Evolutionary conservation across 192 early-diverging fungal species (phyloP).

Genomic region (Lunasporangiospora selenospora): DNA sequence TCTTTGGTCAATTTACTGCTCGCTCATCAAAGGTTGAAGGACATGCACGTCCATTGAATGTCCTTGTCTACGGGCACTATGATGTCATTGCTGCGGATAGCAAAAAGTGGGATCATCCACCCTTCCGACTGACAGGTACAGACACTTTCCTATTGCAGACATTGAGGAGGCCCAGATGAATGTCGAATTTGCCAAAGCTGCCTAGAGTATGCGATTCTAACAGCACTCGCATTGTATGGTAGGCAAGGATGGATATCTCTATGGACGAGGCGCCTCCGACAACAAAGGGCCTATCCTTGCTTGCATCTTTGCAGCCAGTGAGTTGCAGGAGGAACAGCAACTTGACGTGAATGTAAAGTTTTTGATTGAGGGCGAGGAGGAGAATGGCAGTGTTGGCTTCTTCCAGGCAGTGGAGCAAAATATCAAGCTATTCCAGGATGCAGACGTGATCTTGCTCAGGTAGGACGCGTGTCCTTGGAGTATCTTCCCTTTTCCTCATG

Average conservation of each 20-base stretch:
- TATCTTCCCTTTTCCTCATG: conserved; percentile 13
- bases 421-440: conserved; percentile 56
- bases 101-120: conserved; percentile 67
- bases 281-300: conserved; percentile 84
- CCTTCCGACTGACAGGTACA: conserved; percentile 70
- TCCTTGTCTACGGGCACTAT: conserved; percentile 83
- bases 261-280: conserved; percentile 81
- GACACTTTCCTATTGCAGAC: neutral
- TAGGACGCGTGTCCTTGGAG: conserved; percentile 1
- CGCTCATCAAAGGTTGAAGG: conserved; percentile 7
- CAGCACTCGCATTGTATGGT: neutral
- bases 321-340: conserved; percentile 62
- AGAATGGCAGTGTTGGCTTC: conserved; percentile 75
- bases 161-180: neutral
- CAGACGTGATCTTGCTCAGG: conserved; percentile 63
- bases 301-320: conserved; percentile 73
- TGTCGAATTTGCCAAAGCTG: neutral
- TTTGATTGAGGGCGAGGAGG: conserved; percentile 83
- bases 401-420: conserved; percentile 63
- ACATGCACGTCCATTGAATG: conserved; percentile 25
- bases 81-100: conserved; percentile 81
- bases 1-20: conserved; percentile 59
- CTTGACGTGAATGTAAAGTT: conserved; percentile 73
- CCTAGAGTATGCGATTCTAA: neutral
- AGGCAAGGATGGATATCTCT: conserved; percentile 74